Conservation (phyloP, 2,329 filamentous ascomycete species). For the Orbilia oligospora region DNA sequence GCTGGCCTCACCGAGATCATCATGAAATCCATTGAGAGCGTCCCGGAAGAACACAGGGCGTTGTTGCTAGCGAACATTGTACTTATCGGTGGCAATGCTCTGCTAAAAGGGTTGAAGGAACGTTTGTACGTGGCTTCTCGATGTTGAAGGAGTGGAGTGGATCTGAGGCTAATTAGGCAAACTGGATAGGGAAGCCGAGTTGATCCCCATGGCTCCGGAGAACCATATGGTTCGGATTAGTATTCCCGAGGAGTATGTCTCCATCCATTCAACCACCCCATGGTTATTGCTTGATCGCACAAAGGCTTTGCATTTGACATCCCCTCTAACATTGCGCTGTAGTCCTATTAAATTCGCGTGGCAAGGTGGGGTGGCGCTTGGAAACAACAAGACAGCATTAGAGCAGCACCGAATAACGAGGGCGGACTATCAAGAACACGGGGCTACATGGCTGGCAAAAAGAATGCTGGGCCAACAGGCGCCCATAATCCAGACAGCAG, state of each 20-base stretch:
- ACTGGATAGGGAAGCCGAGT: conserved; percentile 73
- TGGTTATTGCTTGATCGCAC: conserved; percentile 24
- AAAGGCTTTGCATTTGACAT: neutral
- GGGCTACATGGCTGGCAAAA: conserved; percentile 79
- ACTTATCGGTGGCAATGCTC: conserved; percentile 87
- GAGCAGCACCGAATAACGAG: conserved; percentile 82
- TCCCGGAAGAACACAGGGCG: conserved; percentile 88
- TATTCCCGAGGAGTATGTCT: conserved; percentile 74
- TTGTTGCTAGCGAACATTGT: conserved; percentile 87
- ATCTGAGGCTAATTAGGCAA: neutral
- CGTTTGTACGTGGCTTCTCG: conserved; percentile 72
- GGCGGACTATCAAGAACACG: conserved; percentile 90
- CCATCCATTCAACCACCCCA: conserved; percentile 9
- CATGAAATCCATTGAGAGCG: conserved; percentile 79
- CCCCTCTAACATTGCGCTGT: conserved; percentile 5
- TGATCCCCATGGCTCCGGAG: conserved; percentile 79
- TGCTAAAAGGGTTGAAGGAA: conserved; percentile 84
- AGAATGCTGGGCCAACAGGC: conserved; percentile 73
- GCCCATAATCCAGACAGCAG: conserved; percentile 15
- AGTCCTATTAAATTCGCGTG: conserved; percentile 84
- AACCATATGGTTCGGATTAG: conserved; percentile 84
- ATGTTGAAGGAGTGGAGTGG: neutral
- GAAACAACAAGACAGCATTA: conserved; percentile 76
- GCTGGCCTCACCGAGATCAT: conserved; percentile 86
- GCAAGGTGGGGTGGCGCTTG: conserved; percentile 85